Evolutionary conservation across 805 yeast species (phyloP).

Genomic region (Pachysolen tannophilus): DNA sequence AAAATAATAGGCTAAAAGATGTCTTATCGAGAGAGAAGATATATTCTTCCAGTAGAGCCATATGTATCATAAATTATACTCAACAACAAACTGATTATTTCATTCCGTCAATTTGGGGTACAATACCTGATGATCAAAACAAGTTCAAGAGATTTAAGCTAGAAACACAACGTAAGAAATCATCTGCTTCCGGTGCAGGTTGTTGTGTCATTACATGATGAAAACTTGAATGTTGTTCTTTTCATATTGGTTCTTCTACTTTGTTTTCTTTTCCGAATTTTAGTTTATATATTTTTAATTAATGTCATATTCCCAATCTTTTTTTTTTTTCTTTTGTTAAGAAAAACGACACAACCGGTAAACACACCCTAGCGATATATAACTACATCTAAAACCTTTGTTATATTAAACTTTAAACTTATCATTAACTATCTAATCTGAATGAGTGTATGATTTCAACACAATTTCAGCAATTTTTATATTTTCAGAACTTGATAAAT

Average conservation of each 20-base stretch:
- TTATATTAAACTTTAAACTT: too few species aligned
- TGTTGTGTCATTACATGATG: constrained; percentile 23
- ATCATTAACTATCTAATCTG: too few species aligned
- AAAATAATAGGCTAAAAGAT: constrained; percentile 44
- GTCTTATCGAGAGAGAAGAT: constrained; percentile 49
- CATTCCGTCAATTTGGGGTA: constrained; percentile 36
- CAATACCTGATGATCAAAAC: constrained; percentile 25
- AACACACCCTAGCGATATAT: too few species aligned
- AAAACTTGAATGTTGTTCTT: too few species aligned
- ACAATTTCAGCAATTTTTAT: constrained; percentile 28
- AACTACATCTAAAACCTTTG: too few species aligned
- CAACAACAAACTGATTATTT: constrained; percentile 38
- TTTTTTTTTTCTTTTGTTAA: constrained; percentile 4
- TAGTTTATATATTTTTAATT: too few species aligned
- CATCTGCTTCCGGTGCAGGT: constrained; percentile 7
- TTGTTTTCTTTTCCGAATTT: too few species aligned
- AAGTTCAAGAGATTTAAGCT: constrained; percentile 23
- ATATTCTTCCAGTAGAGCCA: constrained; percentile 55
- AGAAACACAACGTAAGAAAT: constrained; percentile 1
- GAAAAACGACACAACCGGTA: too few species aligned
- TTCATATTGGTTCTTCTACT: too few species aligned
- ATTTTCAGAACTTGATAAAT: constrained; percentile 25
- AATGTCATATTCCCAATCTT: too few species aligned
- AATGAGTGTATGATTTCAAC: too few species aligned
- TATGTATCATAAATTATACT: constrained; percentile 34